Percentiles rank a stretch among this genome's conserved stretches.
phyloP scores from a whole-genome alignment of 257 asterid genomes.

The Solanum sejunctum region DNA sequence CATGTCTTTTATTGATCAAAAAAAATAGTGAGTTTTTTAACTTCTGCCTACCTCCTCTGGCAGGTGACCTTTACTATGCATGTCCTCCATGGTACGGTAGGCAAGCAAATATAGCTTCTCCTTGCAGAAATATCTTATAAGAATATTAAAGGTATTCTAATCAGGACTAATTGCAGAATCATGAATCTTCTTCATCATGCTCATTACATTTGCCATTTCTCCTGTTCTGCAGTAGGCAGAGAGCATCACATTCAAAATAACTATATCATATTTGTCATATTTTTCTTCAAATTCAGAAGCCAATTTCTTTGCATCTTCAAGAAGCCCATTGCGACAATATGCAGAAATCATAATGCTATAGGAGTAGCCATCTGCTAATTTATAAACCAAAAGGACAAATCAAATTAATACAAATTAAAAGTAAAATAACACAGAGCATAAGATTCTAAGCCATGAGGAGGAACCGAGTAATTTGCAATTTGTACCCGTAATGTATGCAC shows the following conservation, averaged over 20 bases:
- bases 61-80: slow-evolving; percentile 81
- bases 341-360: slow-evolving; percentile 95
- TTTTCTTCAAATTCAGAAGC: slow-evolving; percentile 71
- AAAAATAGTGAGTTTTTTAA: not conserved
- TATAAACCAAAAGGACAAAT: slow-evolving; percentile 1
- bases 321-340: slow-evolving; percentile 57
- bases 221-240: slow-evolving; percentile 87
- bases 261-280: slow-evolving; percentile 79
- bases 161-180: slow-evolving; percentile 75
- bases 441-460: not conserved
- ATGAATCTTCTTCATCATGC: slow-evolving; percentile 90
- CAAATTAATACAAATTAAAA: slow-evolving; percentile 6
- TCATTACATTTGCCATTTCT: slow-evolving; percentile 94
- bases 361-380: slow-evolving; percentile 73
- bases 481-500: not conserved
- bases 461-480: not conserved
- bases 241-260: slow-evolving; percentile 82
- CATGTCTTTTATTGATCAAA: not conserved
- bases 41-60: slow-evolving; percentile 62
- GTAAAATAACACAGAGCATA: not conserved
- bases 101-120: slow-evolving; percentile 73
- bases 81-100: slow-evolving; percentile 78
- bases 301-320: slow-evolving; percentile 81
- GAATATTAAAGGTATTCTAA: slow-evolving; percentile 69
- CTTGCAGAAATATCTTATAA: slow-evolving; percentile 79